Conservation (phyloP, 495 filamentous ascomycete species). For the Penicillium flavigenum region DNA sequence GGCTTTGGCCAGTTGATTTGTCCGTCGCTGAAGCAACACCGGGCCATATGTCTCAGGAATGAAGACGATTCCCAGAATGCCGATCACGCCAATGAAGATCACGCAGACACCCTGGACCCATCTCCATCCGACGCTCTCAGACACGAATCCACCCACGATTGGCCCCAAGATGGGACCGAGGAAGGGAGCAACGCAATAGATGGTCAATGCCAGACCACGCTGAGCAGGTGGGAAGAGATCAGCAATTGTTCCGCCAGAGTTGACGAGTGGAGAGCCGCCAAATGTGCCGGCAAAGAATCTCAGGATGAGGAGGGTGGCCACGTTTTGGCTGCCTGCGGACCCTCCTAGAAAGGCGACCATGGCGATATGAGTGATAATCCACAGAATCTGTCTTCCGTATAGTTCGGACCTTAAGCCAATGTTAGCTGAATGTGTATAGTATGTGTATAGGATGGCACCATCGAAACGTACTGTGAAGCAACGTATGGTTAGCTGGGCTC, state of each 20-base stretch:
- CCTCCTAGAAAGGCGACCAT: not conserved
- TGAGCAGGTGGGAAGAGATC: constrained; percentile 55
- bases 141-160: constrained; percentile 52
- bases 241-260: constrained; percentile 57
- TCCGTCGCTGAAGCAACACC: constrained; percentile 39
- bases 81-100: constrained; percentile 11
- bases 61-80: constrained; percentile 34
- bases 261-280: constrained; percentile 57
- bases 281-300: constrained; percentile 64
- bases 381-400: not conserved
- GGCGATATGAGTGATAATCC: not conserved
- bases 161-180: constrained; percentile 55
- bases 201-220: constrained; percentile 54
- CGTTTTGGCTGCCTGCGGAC: not conserved
- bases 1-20: not conserved
- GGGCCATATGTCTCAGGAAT: constrained; percentile 59
- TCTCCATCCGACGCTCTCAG: constrained; percentile 50
- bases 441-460: not conserved
- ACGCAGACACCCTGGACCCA: constrained; percentile 26
- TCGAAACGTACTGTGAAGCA: constrained; percentile 16
- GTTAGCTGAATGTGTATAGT: not conserved
- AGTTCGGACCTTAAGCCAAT: not conserved
- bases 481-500: constrained; percentile 24
- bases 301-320: constrained; percentile 51
- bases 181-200: constrained; percentile 56